Conservation (phyloP, 805 yeast species). For the Yarrowia sp. region DNA sequence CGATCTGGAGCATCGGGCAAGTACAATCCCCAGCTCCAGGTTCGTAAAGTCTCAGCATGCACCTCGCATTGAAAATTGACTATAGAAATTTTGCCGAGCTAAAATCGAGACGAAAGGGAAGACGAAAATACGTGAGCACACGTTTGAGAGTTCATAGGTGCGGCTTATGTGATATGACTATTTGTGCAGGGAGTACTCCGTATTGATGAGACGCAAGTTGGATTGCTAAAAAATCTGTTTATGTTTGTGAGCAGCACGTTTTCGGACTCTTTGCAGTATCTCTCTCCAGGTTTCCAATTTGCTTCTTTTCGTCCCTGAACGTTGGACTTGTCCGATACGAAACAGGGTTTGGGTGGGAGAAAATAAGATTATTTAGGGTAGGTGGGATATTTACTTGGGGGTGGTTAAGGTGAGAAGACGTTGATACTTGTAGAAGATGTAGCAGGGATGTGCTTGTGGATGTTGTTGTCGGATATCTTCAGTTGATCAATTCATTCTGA, state of each 20-base stretch:
- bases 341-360: background rate
- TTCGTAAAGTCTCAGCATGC: background rate
- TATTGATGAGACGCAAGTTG: background rate
- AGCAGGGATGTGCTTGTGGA: too few relatives aligned
- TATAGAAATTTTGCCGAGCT: background rate
- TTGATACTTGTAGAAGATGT: too few relatives aligned
- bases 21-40: background rate
- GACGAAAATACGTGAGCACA: background rate
- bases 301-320: background rate
- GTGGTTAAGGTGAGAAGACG: background rate
- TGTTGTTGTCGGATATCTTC: too few relatives aligned
- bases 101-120: background rate
- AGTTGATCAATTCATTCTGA: too few relatives aligned
- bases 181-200: background rate
- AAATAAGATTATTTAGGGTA: background rate
- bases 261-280: too few relatives aligned
- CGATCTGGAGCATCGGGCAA: background rate
- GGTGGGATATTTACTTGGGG: background rate
- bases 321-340: background rate
- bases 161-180: constrained; percentile 1
- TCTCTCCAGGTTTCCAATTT: background rate
- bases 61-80: background rate
- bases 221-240: background rate
- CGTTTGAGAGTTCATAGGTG: background rate
- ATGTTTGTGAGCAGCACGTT: too few relatives aligned